Base-by-base conservation (phyloP, 352 stramenopile genomes). In the Pythium dissotocum region DNA sequence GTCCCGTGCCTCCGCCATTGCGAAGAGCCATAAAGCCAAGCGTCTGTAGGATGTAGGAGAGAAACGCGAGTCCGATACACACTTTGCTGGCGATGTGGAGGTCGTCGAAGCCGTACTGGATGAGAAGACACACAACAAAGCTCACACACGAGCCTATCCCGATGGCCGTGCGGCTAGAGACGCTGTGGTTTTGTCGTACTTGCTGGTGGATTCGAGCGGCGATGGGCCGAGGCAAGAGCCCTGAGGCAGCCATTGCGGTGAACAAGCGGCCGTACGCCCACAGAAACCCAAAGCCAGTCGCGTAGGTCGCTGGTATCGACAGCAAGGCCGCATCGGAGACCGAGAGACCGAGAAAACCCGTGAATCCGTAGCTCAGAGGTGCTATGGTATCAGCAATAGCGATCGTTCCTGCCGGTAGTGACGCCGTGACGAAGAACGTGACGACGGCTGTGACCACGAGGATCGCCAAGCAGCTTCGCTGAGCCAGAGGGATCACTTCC, bases 241-340 rank as follows among this genome's bases (percentile, higher is more conserved):
- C 18, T 4, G 66, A 70, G 28, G 44, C 30, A 2, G 65, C 70
- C 8, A 77, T 51, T 10, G 65, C 51, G 12, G 46, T 30, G 21
- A 77, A 30, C 2, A 73, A 42, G 6, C 63, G 38, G 1, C 57
- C 58, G 32, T 75, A 73, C 32, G 38, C 73, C 67, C 64, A 73
- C 24, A 64, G 32, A 24, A 78, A 75, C 16, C 72, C 67, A 36
- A 74, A 70, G 26, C 30, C 49, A 2, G 61, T 63, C 8, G 61
- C 67, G 52, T 63, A 74, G 5, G 60, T 75, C 12, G 72, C 62
- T 4, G 68, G 63, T 1, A 78, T 9, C 3, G 67, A 72, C 14
- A 78, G 51, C 56, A 52, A 65, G 9, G 49, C 52, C 2, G 67
- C 40, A 6, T 67, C 16, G 8, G 44, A 21, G 18, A 52, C 57